phyloP scores from a whole-genome alignment of 208 protist genomes.

The Crithidia sp. region DNA sequence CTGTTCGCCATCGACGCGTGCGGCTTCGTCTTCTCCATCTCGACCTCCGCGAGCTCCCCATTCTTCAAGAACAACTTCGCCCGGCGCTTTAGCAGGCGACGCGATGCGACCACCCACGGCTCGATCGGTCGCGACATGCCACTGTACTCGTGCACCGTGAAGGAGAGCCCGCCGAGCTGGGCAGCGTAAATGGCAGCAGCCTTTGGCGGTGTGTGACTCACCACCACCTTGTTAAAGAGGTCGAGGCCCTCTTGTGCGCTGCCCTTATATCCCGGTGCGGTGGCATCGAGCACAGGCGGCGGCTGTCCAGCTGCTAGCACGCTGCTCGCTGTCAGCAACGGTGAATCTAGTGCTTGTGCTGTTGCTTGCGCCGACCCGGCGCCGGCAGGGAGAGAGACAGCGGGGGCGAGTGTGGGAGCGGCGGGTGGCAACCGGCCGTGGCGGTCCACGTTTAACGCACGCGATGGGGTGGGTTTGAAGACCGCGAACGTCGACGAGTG shows the following conservation, averaged over 20 bases:
- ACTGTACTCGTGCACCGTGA: constrained; percentile 83
- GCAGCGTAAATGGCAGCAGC: constrained; percentile 65
- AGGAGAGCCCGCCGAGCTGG: constrained; percentile 68
- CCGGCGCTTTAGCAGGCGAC: constrained; percentile 30
- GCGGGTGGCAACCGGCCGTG: constrained; percentile 29
- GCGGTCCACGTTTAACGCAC: constrained; percentile 31
- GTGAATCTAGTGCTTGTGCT: not conserved
- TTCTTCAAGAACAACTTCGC: constrained; percentile 50
- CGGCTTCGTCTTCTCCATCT: constrained; percentile 34
- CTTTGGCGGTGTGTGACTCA: constrained; percentile 54
- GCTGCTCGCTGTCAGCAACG: not conserved
- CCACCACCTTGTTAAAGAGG: constrained; percentile 74
- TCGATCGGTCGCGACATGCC: constrained; percentile 58
- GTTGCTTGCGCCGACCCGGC: not conserved
- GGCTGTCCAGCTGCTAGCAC: not conserved
- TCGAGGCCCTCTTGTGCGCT: constrained; percentile 65
- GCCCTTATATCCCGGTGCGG: constrained; percentile 18
- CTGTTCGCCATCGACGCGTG: constrained; percentile 3
- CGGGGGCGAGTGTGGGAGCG: not conserved
- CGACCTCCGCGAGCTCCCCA: constrained; percentile 52
- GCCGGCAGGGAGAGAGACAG: not conserved
- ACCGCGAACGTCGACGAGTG: constrained; percentile 26
- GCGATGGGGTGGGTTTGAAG: constrained; percentile 19
- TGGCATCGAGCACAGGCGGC: not conserved
- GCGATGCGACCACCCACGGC: constrained; percentile 49